A percentile compares a stretch with the other conserved stretches of the same genome.
These are phyloP conservation scores for Suillus americanus DNA, from an alignment of 768 basidiomycete species.

Conservation along the genomic window DNA sequence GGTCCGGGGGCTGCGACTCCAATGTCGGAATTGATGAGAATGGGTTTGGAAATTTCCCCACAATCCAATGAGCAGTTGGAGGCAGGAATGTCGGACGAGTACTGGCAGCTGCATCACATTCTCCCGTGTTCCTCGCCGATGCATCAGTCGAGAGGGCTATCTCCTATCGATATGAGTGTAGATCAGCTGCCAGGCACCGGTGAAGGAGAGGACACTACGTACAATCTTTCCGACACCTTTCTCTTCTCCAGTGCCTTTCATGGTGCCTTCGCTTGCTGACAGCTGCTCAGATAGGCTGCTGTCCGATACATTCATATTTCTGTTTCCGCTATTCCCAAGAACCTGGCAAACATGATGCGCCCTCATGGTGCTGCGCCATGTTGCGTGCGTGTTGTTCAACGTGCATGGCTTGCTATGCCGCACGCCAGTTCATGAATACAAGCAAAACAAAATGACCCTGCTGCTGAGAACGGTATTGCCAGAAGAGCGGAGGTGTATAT, in stretches of 20 bases:
- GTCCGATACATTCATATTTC: not conserved
- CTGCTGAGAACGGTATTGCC: not conserved
- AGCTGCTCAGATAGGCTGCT: not conserved
- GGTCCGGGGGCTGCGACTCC: not conserved
- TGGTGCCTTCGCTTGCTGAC: not conserved
- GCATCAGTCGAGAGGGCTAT: not conserved
- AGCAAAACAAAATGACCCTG: not conserved
- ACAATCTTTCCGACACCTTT: not conserved
- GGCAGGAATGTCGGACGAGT: not conserved
- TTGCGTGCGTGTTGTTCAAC: not conserved
- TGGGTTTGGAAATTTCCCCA: too few relatives aligned
- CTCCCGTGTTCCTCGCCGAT: not conserved
- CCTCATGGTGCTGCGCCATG: not conserved
- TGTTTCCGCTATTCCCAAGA: not conserved
- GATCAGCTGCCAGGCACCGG: not conserved
- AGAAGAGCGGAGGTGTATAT: not conserved
- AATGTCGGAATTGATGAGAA: not conserved
- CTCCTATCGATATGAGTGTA: constrained; percentile 3
- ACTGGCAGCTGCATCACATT: not conserved
- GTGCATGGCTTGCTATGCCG: not conserved
- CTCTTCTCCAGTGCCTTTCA: not conserved
- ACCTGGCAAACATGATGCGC: not conserved
- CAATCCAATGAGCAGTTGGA: not conserved
- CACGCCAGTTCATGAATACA: not conserved
- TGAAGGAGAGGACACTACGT: not conserved